Evolutionary conservation across 768 basidiomycete genomes (phyloP).

Genomic region (Hygrophoropsis aurantiaca): DNA sequence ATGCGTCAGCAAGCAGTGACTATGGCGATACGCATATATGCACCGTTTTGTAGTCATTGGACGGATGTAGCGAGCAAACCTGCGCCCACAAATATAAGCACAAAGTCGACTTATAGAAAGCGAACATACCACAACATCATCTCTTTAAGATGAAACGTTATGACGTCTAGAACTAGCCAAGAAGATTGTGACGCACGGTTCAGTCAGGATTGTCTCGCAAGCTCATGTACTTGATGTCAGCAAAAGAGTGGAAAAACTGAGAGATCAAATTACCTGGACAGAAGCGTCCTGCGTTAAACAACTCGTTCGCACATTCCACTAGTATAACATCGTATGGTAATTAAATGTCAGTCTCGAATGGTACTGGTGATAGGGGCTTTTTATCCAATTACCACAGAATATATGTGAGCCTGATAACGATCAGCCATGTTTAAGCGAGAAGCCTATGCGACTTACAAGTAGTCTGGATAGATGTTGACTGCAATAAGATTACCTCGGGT

Average conservation of each 20-base stretch:
- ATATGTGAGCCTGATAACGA: slow-evolving; percentile 72
- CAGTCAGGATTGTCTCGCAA: slow-evolving; percentile 76
- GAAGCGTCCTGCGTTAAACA: slow-evolving; percentile 73
- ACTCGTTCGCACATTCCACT: slow-evolving; percentile 86
- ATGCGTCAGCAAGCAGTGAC: slow-evolving; percentile 6
- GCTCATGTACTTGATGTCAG: slow-evolving; percentile 45
- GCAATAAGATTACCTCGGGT: no score
- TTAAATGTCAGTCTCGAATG: neutral
- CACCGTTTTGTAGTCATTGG: slow-evolving; percentile 91
- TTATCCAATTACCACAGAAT: slow-evolving; percentile 61
- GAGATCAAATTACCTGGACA: slow-evolving; percentile 60
- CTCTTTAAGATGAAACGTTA: slow-evolving; percentile 32
- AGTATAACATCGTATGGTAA: slow-evolving; percentile 4
- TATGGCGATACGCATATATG: slow-evolving; percentile 32
- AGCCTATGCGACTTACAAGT: slow-evolving; percentile 42
- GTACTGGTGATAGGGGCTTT: neutral
- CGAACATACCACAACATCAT: slow-evolving; percentile 61
- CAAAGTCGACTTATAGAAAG: neutral
- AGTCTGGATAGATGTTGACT: slow-evolving; percentile 40
- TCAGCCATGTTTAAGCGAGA: neutral
- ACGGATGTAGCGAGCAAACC: slow-evolving; percentile 82
- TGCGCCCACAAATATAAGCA: slow-evolving; percentile 24
- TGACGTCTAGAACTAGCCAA: slow-evolving; percentile 2
- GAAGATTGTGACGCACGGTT: slow-evolving; percentile 56
- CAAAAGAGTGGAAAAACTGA: neutral